A percentile compares a stretch with the other conserved stretches of the same genome.
Evolutionary conservation across 805 yeast species (phyloP).

Genomic region (Cyberlindnera veronae): DNA sequence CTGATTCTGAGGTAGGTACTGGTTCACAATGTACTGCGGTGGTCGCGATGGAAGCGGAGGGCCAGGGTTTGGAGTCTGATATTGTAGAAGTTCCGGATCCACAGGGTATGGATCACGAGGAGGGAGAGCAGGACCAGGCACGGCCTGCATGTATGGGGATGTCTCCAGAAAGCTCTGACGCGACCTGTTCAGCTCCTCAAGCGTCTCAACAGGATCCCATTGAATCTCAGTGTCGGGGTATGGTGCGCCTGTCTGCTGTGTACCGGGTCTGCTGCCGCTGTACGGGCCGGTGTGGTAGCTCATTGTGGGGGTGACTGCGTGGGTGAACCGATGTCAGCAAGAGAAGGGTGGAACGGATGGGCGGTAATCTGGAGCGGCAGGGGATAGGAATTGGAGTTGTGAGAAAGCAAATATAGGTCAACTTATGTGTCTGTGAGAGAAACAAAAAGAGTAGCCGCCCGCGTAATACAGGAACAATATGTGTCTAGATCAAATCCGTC

Average conservation of each 20-base stretch:
- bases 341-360: neutral
- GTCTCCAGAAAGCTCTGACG: constrained; percentile 6
- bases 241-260: constrained; percentile 10
- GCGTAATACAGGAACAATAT: too few species aligned
- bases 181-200: constrained; percentile 18
- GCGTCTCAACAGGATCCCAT: constrained; percentile 22
- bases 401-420: too few species aligned
- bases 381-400: too few species aligned
- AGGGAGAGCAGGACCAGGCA: constrained; percentile 1
- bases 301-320: constrained; percentile 4
- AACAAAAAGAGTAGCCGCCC: too few species aligned
- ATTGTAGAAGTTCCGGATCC: neutral
- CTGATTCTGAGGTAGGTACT: constrained; percentile 7
- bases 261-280: neutral
- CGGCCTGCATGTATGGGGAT: neutral
- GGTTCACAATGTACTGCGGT: constrained; percentile 22
- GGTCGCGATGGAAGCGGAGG: constrained; percentile 26
- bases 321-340: neutral
- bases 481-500: too few species aligned
- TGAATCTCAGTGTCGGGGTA: constrained; percentile 13
- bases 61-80: constrained; percentile 5
- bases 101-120: neutral
- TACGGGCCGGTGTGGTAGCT: constrained; percentile 4
- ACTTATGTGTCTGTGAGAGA: too few species aligned
- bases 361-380: neutral